Conservation (phyloP, 176 grass and related monocot species). For the Stipa capillata region DNA sequence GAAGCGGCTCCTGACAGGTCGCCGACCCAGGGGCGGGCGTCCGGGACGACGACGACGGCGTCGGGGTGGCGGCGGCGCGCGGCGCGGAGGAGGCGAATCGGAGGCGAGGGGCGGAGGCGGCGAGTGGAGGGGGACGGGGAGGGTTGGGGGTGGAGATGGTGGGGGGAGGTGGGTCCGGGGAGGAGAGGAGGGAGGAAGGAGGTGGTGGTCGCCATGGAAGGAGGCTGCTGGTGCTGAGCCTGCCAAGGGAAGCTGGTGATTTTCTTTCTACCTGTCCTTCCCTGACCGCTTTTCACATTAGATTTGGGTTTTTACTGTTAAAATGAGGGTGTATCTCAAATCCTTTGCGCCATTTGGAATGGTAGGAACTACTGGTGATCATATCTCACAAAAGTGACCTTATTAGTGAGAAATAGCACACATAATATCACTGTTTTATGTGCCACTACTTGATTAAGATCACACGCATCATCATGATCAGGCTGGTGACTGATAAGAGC, state of each 20-base stretch:
- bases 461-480: neutral
- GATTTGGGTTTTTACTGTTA: neutral
- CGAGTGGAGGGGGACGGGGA: neutral
- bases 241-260: neutral
- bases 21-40: constrained; percentile 61
- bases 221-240: neutral
- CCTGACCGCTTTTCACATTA: neutral
- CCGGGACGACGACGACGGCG: constrained; percentile 49
- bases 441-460: neutral
- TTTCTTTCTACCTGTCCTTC: neutral
- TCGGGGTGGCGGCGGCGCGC: constrained; percentile 45
- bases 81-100: constrained; percentile 23
- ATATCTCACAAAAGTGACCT: neutral
- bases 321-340: neutral
- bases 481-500: too few relatives aligned
- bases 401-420: neutral
- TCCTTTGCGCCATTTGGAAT: neutral
- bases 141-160: constrained; percentile 1
- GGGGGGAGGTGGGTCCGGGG: neutral
- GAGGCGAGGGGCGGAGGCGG: neutral
- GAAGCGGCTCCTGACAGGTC: constrained; percentile 38
- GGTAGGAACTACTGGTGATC: too few relatives aligned
- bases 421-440: neutral
- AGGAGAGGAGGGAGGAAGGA: constrained; percentile 8
- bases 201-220: constrained; percentile 41